Evolutionary conservation across 169 alveolate species (phyloP), one percentile per base, ranked within the genome.

Genomic region (Eimeria acervulina): DNA sequence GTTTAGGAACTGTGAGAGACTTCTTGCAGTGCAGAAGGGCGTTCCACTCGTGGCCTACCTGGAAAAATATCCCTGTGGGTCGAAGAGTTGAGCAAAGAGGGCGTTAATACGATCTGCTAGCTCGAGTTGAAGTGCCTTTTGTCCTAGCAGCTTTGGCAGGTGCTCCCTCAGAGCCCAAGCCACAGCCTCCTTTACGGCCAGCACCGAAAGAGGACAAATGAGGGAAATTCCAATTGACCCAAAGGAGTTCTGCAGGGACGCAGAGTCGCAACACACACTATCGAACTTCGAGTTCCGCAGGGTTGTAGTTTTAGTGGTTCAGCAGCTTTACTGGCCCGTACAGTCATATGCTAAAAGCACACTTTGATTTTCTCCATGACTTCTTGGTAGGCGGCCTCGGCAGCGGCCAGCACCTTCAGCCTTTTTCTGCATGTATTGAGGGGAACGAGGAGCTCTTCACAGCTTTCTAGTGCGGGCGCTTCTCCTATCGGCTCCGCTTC

Each of bases 61-160:
- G 2, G 93, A 85, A 33, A 85, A 85, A 19, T 85, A 85, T 36
- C 93, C 93, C 5, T 85, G 80, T 31, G 74, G 93, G 7, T 85
- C 93, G 23, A 85, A 85, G 38, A 85, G 93, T 42, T 85, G 93
- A 2, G 93, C 4, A 33, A 85, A 85, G 28, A 85, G 80, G 10
- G 93, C 74, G 59, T 85, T 85, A 21, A 85, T 85, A 36, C 93
- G 93, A 31, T 85, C 93, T 31, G 93, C 93, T 13, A 85, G 93
- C 55, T 85, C 93, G 13, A 85, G 78, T 40, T 85, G 93, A 31
- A 85, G 74, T n/a, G 40, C 55, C 6, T 59, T 55, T 2, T 85
- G 78, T 4, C 63, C 26, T 28, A 85, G 42, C 59, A 85, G 80
- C 78, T 51, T 51, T 17, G 93, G 93, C 74, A 85, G 31, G 47